Evolutionary conservation across 208 protist genomes (phyloP), one percentile per base, ranked within the genome.

Genomic region (Leishmania mexicana): DNA sequence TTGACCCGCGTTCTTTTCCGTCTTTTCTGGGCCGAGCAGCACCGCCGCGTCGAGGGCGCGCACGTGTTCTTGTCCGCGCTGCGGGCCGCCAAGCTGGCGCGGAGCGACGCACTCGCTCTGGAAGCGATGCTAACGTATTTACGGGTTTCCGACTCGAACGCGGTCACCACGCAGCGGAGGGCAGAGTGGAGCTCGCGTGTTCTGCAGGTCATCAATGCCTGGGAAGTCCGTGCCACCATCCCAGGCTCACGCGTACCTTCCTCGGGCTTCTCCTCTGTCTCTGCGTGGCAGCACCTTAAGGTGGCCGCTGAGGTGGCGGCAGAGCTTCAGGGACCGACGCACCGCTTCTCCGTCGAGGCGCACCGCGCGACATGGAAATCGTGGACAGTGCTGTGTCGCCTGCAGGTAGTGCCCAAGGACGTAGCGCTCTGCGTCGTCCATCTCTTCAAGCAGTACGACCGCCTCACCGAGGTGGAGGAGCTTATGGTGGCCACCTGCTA

Each of bases 11-110:
- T 60, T 17, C 82, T 92, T 53, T 96, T 94, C 75, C 53, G 80
- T 1, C 76, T 81, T n/a, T 94, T 92, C 80, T 94, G 90, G 89
- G 42, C 47, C 6, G 85, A 92, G 79, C 78, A 42, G 54, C 95
- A 96, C 83, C 54, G 8, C 28, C 83, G 85, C 6, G 81, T 92
- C 11, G 89, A 95, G 67, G 93, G 93, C 0, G 89, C 89, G 38
- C 85, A 95, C 82, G 84, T 78, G 4, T 95, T 95, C 76, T 87
- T 96, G 42, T 94, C 93, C 24, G 85, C 93, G 1, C 80, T 96
- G 58, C 85, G 87, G 8, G 86, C 87, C 6, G 93, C 89, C 24
- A 85, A 86, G n/a, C 47, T 85, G 15, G 57, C 68, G 4, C 64
- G 75, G 35, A 76, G 76, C 47, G 91, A 91, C 40, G 76, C 71